Evolutionary conservation across 2,329 filamentous ascomycete species (phyloP).

Genomic region (Pseudophaeomoniella oleicola): DNA sequence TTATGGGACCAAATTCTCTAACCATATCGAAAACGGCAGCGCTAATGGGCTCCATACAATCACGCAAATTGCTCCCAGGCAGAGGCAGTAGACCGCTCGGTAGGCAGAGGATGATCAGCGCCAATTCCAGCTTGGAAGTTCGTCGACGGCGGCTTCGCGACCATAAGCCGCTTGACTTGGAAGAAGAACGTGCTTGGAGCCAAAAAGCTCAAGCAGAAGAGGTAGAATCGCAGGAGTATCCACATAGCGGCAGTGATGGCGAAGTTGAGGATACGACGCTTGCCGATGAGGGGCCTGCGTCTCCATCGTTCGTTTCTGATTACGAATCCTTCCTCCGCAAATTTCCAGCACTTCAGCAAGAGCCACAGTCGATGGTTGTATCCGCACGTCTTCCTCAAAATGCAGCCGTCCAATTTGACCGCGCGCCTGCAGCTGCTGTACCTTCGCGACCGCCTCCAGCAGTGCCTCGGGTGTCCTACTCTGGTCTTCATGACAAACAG

Average conservation of each 20-base stretch:
- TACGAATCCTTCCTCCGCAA: constrained; percentile 74
- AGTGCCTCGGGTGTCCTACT: constrained; percentile 60
- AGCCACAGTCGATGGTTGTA: constrained; percentile 41
- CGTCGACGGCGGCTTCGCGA: constrained; percentile 42
- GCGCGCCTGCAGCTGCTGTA: constrained; percentile 42
- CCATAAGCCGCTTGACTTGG: constrained; percentile 58
- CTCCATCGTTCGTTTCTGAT: constrained; percentile 44
- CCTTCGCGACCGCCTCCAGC: constrained; percentile 54
- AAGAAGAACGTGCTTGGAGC: constrained; percentile 71
- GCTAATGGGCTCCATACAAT: constrained; percentile 28
- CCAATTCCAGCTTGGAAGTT: constrained; percentile 37
- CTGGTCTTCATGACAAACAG: constrained; percentile 55
- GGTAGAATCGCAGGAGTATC: constrained; percentile 27
- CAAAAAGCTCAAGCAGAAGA: constrained; percentile 58
- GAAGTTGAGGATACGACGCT: constrained; percentile 28
- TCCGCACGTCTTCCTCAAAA: constrained; percentile 19
- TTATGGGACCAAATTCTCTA: constrained; percentile 59
- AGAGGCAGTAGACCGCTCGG: constrained; percentile 34
- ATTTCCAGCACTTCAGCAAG: constrained; percentile 56
- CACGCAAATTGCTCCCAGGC: constrained; percentile 15
- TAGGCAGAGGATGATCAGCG: constrained; percentile 35
- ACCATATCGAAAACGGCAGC: constrained; percentile 41
- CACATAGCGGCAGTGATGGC: constrained; percentile 20
- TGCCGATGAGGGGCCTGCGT: constrained; percentile 31
- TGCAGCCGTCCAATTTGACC: constrained; percentile 28